These are phyloP conservation scores for Polygonum aviculare DNA, from an alignment of 148 eudicot species.

Conservation along the genomic window DNA sequence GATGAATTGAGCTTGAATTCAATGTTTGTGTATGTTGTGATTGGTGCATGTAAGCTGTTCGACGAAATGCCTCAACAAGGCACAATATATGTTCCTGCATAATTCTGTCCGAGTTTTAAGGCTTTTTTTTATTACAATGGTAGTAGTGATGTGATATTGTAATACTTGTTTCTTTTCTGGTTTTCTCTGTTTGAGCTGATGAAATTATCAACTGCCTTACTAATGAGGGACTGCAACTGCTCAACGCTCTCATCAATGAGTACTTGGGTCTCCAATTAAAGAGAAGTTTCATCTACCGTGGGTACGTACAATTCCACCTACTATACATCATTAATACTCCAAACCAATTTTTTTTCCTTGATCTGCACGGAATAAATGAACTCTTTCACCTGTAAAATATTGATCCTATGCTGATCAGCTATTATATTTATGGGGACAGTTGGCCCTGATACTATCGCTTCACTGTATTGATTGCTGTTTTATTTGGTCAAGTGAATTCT, in stretches of 20 bases:
- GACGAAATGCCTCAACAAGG: not conserved
- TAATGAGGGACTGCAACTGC: constrained; percentile 6
- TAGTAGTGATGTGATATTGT: not conserved
- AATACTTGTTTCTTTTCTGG: not conserved
- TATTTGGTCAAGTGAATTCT: not conserved
- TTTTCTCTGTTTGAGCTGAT: not conserved
- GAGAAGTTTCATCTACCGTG: constrained; percentile 9
- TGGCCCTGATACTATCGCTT: constrained; percentile 5
- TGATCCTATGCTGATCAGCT: constrained; percentile 2
- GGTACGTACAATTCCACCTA: constrained; percentile 11
- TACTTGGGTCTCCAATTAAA: constrained; percentile 2
- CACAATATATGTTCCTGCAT: too few species aligned
- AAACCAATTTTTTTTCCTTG: not conserved
- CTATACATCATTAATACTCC: constrained; percentile 2
- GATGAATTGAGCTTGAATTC: not conserved
- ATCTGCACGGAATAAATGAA: not conserved
- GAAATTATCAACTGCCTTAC: not conserved
- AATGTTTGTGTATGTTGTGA: not conserved
- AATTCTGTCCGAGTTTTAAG: not conserved
- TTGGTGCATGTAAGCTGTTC: constrained; percentile 9
- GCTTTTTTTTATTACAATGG: not conserved
- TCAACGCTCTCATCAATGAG: constrained; percentile 10
- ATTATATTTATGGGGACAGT: constrained; percentile 3
- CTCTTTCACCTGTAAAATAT: not conserved
- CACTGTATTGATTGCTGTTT: constrained; percentile 8